A percentile compares a stretch with the other conserved stretches of the same genome.
Evolutionary conservation across 495 filamentous ascomycete genomes (phyloP).

Genomic region (Aspergillus carlsbadensis): DNA sequence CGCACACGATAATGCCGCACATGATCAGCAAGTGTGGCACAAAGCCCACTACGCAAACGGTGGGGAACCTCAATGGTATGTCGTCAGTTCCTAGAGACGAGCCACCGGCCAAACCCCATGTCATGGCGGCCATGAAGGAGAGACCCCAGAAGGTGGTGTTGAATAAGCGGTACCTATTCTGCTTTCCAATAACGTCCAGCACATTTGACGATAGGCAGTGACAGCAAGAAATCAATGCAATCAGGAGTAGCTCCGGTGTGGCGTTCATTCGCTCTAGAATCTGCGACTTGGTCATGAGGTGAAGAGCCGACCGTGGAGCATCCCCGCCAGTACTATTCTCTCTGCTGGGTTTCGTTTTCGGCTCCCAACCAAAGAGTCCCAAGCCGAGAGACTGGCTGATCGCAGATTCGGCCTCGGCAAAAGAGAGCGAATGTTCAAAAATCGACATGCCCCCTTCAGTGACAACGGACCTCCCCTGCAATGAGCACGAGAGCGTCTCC

Average conservation of each 20-base stretch:
- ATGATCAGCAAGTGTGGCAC: conserved; percentile 88
- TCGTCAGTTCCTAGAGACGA: conserved; percentile 43
- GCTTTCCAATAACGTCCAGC: conserved; percentile 75
- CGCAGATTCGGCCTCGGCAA: conserved; percentile 90
- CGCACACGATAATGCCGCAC: conserved; percentile 71
- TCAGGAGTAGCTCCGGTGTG: conserved; percentile 82
- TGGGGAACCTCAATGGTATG: conserved; percentile 75
- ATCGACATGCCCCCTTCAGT: conserved; percentile 95
- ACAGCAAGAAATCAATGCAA: conserved; percentile 82
- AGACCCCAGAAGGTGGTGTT: conserved; percentile 88
- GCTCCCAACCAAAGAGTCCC: conserved; percentile 55
- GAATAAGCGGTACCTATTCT: conserved; percentile 72
- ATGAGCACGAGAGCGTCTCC: conserved; percentile 79
- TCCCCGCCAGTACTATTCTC: conserved; percentile 20
- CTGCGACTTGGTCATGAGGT: conserved; percentile 41
- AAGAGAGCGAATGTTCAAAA: conserved; percentile 94
- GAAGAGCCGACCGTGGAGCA: conserved; percentile 28
- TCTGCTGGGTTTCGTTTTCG: conserved; percentile 35
- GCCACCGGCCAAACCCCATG: conserved; percentile 65
- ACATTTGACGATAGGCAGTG: conserved; percentile 84
- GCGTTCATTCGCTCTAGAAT: conserved; percentile 68
- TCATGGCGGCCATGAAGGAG: conserved; percentile 79
- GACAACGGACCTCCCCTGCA: conserved; percentile 78
- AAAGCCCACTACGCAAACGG: conserved; percentile 91
- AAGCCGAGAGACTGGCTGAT: conserved; percentile 73